Evolutionary conservation across 805 yeast species (phyloP).

Genomic region (Metschnikowia cubensis): DNA sequence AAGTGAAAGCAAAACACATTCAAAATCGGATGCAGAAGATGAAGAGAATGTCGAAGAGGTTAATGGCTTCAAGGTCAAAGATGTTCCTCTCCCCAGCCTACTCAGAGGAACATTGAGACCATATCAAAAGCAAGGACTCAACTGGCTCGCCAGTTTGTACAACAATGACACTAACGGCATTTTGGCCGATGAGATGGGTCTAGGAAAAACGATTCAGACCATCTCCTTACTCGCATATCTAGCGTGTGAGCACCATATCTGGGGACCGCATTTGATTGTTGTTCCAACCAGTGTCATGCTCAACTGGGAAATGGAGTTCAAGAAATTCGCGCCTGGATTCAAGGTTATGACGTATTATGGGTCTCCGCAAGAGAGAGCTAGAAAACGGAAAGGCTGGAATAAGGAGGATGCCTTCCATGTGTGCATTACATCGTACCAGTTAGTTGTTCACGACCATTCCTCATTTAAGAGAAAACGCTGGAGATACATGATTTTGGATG

Average conservation of each 20-base stretch:
- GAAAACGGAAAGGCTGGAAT: constrained; percentile 96
- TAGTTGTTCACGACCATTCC: constrained; percentile 96
- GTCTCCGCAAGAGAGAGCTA: constrained; percentile 92
- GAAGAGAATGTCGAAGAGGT: constrained; percentile 29
- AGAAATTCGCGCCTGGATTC: constrained; percentile 96
- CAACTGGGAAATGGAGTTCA: constrained; percentile 99
- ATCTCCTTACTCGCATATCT: constrained; percentile 79
- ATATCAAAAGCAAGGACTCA: constrained; percentile 93
- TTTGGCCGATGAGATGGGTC: constrained; percentile 98
- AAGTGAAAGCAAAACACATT: not conserved
- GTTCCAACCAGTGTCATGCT: constrained; percentile 97
- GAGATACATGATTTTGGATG: constrained; percentile 96
- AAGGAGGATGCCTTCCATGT: constrained; percentile 94
- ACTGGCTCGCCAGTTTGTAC: constrained; percentile 94
- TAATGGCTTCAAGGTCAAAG: constrained; percentile 43
- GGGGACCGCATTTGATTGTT: constrained; percentile 98
- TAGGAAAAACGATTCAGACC: constrained; percentile 96
- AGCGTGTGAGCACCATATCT: constrained; percentile 88
- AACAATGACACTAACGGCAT: constrained; percentile 94
- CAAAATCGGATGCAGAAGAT: constrained; percentile 10
- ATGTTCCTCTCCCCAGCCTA: constrained; percentile 74
- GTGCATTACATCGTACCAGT: constrained; percentile 93
- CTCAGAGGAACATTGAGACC: constrained; percentile 80
- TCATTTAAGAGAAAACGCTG: constrained; percentile 88
- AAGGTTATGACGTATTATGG: constrained; percentile 95